A percentile compares a stretch with the other conserved stretches of the same genome.
These are phyloP conservation scores for Ilyonectria sp. DNA, from an alignment of 2,329 filamentous ascomycete species.

Conservation along the genomic window DNA sequence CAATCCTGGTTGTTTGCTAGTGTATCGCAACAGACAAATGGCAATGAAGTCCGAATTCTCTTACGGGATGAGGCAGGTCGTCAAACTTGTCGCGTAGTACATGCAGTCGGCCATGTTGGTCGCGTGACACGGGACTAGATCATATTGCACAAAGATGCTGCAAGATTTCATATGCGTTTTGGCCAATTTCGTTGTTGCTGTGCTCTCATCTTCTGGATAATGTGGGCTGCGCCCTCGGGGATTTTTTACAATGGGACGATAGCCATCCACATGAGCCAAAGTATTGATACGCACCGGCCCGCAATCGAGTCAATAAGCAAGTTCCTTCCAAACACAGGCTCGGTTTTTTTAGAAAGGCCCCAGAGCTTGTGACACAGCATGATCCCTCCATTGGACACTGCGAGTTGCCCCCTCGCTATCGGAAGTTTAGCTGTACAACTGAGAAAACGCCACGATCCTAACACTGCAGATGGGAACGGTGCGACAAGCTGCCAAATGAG, in stretches of 20 bases:
- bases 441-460: constrained; percentile 41
- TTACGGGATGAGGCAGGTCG: constrained; percentile 13
- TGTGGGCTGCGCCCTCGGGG: neutral
- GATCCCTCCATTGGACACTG: neutral
- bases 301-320: neutral
- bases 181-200: constrained; percentile 8
- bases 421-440: constrained; percentile 31
- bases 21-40: neutral
- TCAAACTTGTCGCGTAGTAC: constrained; percentile 8
- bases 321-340: neutral
- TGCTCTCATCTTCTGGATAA: neutral
- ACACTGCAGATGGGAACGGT: constrained; percentile 38
- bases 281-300: neutral
- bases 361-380: neutral
- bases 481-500: constrained; percentile 38
- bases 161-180: constrained; percentile 26
- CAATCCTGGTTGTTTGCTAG: neutral
- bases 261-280: neutral
- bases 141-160: constrained; percentile 32
- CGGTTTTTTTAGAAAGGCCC: neutral
- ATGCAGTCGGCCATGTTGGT: neutral
- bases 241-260: neutral
- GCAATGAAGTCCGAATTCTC: neutral
- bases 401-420: constrained; percentile 10
- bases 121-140: constrained; percentile 11